phyloP scores from a whole-genome alignment of 768 basidiomycete genomes.

The Leccinum imitatum region DNA sequence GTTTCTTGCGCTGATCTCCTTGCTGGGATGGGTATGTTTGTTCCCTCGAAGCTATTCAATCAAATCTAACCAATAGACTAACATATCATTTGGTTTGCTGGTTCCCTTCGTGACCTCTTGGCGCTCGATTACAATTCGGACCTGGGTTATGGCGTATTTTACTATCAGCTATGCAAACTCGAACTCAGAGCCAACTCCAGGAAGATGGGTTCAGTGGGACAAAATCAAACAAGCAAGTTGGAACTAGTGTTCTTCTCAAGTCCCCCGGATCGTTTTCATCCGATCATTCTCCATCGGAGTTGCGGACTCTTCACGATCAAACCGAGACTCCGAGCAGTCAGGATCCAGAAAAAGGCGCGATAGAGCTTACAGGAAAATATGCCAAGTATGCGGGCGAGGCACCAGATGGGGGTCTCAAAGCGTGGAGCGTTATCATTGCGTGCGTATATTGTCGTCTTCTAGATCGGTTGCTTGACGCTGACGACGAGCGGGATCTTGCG shows the following conservation, averaged over 20 bases:
- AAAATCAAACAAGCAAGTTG: not conserved
- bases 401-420: constrained; percentile 34
- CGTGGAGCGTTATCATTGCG: constrained; percentile 33
- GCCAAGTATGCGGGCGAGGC: constrained; percentile 22
- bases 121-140: not conserved
- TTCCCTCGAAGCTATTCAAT: not conserved
- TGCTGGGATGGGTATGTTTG: not conserved
- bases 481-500: not conserved
- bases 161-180: not conserved
- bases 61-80: not conserved
- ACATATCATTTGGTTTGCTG: not conserved
- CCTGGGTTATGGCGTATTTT: not conserved
- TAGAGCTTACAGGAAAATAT: constrained; percentile 11
- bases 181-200: not conserved
- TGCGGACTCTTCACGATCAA: constrained; percentile 16
- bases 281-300: not conserved
- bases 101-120: not conserved
- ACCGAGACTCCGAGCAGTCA: not conserved
- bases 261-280: not conserved
- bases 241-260: too few species aligned
- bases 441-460: constrained; percentile 7
- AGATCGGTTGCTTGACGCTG: not conserved
- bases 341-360: constrained; percentile 10
- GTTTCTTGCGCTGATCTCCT: not conserved
- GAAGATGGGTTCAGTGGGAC: not conserved